Evolutionary conservation across 192 early-diverging fungal species (phyloP).

Genomic region (Podila horticola): DNA sequence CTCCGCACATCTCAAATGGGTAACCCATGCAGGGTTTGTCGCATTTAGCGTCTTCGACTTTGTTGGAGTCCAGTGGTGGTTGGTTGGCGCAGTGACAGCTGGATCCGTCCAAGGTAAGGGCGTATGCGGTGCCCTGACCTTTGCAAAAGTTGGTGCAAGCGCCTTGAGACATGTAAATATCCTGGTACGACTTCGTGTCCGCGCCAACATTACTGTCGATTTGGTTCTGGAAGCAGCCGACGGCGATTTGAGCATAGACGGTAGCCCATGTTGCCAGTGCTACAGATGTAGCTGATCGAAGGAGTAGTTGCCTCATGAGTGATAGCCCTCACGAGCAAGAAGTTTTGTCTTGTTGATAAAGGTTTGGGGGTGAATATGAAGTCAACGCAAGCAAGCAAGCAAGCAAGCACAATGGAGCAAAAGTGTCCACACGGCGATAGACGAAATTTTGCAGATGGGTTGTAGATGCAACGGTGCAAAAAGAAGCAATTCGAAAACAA

Average conservation of each 20-base stretch:
- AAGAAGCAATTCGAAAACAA: background rate
- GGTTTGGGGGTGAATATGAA: too few species aligned
- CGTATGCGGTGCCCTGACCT: conserved; percentile 21
- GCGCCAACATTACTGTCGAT: conserved; percentile 13
- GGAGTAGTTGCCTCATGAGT: conserved; percentile 23
- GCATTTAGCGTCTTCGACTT: conserved; percentile 36
- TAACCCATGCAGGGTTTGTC: conserved; percentile 47
- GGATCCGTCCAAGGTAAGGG: conserved; percentile 29
- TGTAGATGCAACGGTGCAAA: background rate
- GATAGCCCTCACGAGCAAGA: background rate
- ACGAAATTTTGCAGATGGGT: too few species aligned
- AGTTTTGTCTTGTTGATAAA: background rate
- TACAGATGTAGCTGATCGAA: background rate
- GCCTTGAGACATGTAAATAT: conserved; percentile 49
- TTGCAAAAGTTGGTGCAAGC: conserved; percentile 44
- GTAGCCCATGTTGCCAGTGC: background rate
- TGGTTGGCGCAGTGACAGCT: conserved; percentile 29
- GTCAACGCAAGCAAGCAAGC: too few species aligned
- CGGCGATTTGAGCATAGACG: conserved; percentile 24
- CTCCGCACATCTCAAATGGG: conserved; percentile 47
- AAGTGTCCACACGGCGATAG: too few species aligned
- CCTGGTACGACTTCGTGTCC: conserved; percentile 26
- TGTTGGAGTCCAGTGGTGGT: conserved; percentile 25
- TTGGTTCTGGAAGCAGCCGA: conserved; percentile 37
- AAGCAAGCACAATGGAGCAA: too few species aligned